Evolutionary conservation across 805 yeast species (phyloP).

Genomic region (Ogataea siamensis): DNA sequence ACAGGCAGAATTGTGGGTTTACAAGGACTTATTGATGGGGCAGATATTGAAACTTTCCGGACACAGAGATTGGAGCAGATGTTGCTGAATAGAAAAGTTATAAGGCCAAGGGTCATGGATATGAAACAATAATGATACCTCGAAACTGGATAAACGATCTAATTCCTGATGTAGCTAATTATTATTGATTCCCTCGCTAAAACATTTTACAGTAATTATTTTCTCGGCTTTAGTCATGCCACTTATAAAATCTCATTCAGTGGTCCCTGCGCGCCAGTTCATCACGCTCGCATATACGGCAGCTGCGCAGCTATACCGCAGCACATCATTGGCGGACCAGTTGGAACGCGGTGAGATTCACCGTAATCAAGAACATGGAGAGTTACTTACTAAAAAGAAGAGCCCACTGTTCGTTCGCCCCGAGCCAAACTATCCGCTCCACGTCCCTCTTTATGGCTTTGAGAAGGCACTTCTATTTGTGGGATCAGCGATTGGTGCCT

Average conservation of each 20-base stretch:
- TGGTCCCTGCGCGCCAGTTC: conserved; percentile 5
- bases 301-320: conserved; percentile 1
- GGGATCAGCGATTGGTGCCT: conserved; percentile 78
- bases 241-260: background rate
- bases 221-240: conserved; percentile 8
- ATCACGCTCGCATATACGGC: conserved; percentile 20
- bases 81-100: conserved; percentile 33
- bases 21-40: conserved; percentile 46
- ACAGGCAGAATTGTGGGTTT: conserved; percentile 65
- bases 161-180: too few species aligned
- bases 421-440: conserved; percentile 62
- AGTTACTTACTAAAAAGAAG: conserved; percentile 17
- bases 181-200: background rate
- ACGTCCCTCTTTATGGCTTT: conserved; percentile 64
- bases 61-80: conserved; percentile 48
- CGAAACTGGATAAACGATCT: too few species aligned
- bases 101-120: conserved; percentile 36
- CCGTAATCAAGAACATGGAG: conserved; percentile 33
- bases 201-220: background rate
- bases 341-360: conserved; percentile 53
- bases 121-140: conserved; percentile 18
- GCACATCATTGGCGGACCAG: conserved; percentile 47
- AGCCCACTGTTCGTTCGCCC: conserved; percentile 39
- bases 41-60: conserved; percentile 44
- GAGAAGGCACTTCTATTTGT: conserved; percentile 66